Evolutionary conservation across 306 rosid species (phyloP).

Genomic region (Phaseolus lunatus): DNA sequence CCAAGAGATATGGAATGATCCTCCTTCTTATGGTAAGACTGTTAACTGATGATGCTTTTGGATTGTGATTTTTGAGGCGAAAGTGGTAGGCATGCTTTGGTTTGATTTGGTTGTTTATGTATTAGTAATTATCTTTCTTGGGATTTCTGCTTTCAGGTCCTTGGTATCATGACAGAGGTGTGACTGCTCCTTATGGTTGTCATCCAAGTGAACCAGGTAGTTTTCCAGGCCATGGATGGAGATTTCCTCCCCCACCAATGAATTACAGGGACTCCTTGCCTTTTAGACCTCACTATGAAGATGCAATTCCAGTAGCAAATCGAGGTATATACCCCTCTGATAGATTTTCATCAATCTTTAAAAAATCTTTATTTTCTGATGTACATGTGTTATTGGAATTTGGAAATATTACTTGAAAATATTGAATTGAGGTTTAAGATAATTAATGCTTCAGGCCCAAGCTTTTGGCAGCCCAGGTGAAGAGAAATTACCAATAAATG

Average conservation of each 20-base stretch:
- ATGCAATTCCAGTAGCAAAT: slow-evolving; percentile 73
- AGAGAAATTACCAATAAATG: slow-evolving; percentile 40
- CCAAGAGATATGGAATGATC: slow-evolving; percentile 72
- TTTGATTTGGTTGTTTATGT: slow-evolving; percentile 28
- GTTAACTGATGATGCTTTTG: slow-evolving; percentile 23
- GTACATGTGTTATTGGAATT: slow-evolving; percentile 24
- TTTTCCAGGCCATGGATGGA: slow-evolving; percentile 77
- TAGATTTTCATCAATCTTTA: slow-evolving; percentile 20
- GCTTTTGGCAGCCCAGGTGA: slow-evolving; percentile 91
- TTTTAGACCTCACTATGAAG: slow-evolving; percentile 74
- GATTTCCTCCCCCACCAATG: slow-evolving; percentile 72
- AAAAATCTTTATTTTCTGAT: background rate
- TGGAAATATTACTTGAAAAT: slow-evolving; percentile 11
- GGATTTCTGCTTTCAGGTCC: slow-evolving; percentile 60
- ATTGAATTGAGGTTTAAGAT: slow-evolving; percentile 23
- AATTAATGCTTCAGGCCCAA: slow-evolving; percentile 75
- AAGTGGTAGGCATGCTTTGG: slow-evolving; percentile 4
- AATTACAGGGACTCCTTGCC: slow-evolving; percentile 68
- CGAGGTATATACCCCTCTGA: slow-evolving; percentile 61
- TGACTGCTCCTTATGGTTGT: slow-evolving; percentile 65
- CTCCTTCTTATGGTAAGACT: slow-evolving; percentile 67
- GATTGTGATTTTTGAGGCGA: slow-evolving; percentile 16
- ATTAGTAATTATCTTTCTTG: slow-evolving; percentile 33
- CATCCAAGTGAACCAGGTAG: slow-evolving; percentile 81
- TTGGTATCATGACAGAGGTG: slow-evolving; percentile 66